These are phyloP conservation scores for Flueggea neowawraea DNA, from an alignment of 441 rosid species.

Conservation along the genomic window DNA sequence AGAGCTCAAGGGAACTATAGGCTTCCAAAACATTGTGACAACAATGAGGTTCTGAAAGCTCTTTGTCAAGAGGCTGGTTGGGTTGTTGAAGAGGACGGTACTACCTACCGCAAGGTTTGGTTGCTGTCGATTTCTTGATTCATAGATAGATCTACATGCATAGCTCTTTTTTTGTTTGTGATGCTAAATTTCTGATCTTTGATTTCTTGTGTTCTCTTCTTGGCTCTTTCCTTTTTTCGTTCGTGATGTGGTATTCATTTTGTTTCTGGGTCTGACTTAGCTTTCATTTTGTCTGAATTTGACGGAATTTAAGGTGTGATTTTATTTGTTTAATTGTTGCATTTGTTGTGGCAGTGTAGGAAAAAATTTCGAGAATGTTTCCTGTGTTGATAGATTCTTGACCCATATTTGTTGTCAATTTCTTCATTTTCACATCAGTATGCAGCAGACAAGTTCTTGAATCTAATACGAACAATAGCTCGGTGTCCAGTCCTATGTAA, in stretches of 20 bases:
- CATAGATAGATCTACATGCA: no score
- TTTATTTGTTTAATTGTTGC: neutral
- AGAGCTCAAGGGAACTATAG: constrained; percentile 83
- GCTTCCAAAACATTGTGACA: constrained; percentile 98
- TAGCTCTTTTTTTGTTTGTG: neutral
- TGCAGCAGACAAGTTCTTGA: no score
- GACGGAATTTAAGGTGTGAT: neutral
- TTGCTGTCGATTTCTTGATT: no score
- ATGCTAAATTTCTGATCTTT: neutral
- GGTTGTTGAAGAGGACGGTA: constrained; percentile 89
- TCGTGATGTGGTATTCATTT: neutral
- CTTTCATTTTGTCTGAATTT: constrained; percentile 3
- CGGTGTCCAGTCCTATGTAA: no score
- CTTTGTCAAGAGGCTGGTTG: constrained; percentile 95
- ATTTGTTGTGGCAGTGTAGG: neutral
- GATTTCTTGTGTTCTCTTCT: neutral
- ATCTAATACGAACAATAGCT: no score
- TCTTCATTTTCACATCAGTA: no score
- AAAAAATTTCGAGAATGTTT: no score
- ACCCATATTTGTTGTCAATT: no score
- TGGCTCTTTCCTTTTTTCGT: constrained; percentile 19
- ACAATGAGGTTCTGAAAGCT: constrained; percentile 96
- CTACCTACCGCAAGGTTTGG: constrained; percentile 88
- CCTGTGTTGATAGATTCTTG: no score
- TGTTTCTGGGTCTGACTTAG: neutral